A percentile compares a stretch with the other conserved stretches of the same genome.
These are phyloP conservation scores for Bolboschoenus planiculmis DNA, from an alignment of 176 grass and related monocot genomes.

Conservation along the genomic window DNA sequence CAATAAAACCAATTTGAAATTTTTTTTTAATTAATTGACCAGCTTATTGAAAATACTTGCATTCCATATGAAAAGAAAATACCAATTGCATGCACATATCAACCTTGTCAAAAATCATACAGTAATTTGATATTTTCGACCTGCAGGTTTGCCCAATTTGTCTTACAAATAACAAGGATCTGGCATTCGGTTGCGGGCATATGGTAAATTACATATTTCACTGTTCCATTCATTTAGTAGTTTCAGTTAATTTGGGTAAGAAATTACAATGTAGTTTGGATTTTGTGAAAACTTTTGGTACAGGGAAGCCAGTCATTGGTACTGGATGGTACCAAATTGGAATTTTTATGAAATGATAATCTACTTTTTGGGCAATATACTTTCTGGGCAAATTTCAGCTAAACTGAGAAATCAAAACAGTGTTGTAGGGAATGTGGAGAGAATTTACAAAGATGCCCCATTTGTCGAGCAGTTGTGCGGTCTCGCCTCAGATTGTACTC, in stretches of 20 bases:
- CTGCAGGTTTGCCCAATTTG: slow-evolving; percentile 80
- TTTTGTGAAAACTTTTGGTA: background rate
- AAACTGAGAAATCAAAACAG: slow-evolving; percentile 37
- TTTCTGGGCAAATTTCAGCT: slow-evolving; percentile 28
- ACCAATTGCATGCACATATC: background rate
- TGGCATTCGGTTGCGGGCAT: slow-evolving; percentile 86
- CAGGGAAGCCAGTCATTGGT: background rate
- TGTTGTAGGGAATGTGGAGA: slow-evolving; percentile 79
- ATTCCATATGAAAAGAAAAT: background rate
- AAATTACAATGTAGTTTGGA: background rate
- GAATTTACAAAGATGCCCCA: slow-evolving; percentile 74
- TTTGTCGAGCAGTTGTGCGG: slow-evolving; percentile 54
- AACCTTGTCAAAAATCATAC: background rate
- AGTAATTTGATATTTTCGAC: background rate
- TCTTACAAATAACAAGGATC: slow-evolving; percentile 66
- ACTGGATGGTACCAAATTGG: background rate
- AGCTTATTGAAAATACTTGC: background rate
- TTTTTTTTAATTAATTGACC: background rate
- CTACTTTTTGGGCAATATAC: background rate
- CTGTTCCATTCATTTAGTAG: background rate
- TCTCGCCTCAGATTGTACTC: slow-evolving; percentile 77
- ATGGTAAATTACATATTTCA: slow-evolving; percentile 42
- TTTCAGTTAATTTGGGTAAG: background rate
- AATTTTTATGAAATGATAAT: background rate
- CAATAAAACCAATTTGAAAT: background rate